Evolutionary conservation across 148 eudicot species (phyloP), one percentile per base, ranked within the genome.

Genomic region (Amaranthus cruentus): DNA sequence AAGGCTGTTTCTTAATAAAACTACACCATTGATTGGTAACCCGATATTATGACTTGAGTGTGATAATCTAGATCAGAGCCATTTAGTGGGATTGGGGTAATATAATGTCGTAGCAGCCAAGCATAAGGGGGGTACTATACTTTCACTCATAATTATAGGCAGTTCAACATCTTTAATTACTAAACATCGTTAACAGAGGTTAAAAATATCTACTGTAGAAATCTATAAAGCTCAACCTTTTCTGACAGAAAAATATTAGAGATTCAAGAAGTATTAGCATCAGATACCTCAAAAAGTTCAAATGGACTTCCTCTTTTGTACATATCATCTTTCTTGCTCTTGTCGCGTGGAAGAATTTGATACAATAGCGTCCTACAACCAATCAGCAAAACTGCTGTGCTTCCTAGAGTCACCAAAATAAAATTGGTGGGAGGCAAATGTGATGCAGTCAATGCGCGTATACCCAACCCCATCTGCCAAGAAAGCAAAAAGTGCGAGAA

Each of bases 221-320:
- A 68, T 49, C 9, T 66, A 44, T 28, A 3, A 58, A 51, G 68
- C 52, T 43, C 66, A 62, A 68, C 51, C 11, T 66, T 62, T 15
- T n/a, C 42, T 10, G 52, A 44, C 8, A 11, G n/a, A 8, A 6
- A 53, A 46, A 10, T 18, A 68, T 50, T 13, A 55, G 6, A 43
- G 13, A 46, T 50, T 47, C 42, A 62, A 48, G 56, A 13, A 78
- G 52, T 21, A 18, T 46, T 62, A 46, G 4, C 48, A 55, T 62
- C 18, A 55, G 66, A 53, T 85, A 93, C 98, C 92, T 89, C 94
- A 85, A 91, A 89, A 59, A 91, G 80, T 74, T 93, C 97, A 81
- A 91, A 93, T 70, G 94, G 88, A 80, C 84, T 93, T 61, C 98
- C 98, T 62, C 84, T 82, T 85, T 61, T 89, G 81, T 89, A 89